Base-by-base conservation (phyloP, 169 alveolate genomes). In the Cryptosporidium viatorum region DNA sequence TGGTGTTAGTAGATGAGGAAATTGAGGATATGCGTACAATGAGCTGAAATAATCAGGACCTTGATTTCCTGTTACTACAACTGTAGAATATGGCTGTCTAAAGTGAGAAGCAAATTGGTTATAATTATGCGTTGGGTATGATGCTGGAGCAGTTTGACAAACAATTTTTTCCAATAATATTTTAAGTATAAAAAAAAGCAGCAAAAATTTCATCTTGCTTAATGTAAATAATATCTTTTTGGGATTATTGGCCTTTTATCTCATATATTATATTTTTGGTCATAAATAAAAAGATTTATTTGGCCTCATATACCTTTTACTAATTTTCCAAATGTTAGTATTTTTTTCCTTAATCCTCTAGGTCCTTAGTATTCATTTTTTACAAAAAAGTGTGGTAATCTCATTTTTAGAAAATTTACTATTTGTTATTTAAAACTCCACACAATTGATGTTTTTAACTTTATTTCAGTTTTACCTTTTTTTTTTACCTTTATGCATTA, bases 41-140 rank as follows among this genome's bases (percentile, higher is more conserved):
- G 67, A n/a, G 7, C 55, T 80, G 31, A 80, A 80, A 29, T 80
- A 80, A 62, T 80, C 89, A 39, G 89, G 80, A 23, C 89, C 89
- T 62, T 80, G 89, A 26, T 6, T 23, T n/a, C 89, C 89, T 37
- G 73, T 65, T 10, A 80, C 69, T 6, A 80, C 68, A 3, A 43
- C 23, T 43, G 75, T 62, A 23, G 74, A 26, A 45, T 80, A 80
- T 23, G 80, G 69, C 43, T 80, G 89, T 48, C 89, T 80, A 35
- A 80, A 80, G 39, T 80, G 75, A 8, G 89, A 80, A 21, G 80
- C 75, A 62, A 62, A 80, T 59, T 73, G 86, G 14, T 58, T 35
- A 41, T 62, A 80, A 26, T 37, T 67, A 21, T n/a, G 52, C 1
- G 89, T 80, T 16, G 89, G 45, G 29, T 80, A 80, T 16, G 26